phyloP scores from a whole-genome alignment of 2,329 filamentous ascomycete species.

The Blastomyces silverae region DNA sequence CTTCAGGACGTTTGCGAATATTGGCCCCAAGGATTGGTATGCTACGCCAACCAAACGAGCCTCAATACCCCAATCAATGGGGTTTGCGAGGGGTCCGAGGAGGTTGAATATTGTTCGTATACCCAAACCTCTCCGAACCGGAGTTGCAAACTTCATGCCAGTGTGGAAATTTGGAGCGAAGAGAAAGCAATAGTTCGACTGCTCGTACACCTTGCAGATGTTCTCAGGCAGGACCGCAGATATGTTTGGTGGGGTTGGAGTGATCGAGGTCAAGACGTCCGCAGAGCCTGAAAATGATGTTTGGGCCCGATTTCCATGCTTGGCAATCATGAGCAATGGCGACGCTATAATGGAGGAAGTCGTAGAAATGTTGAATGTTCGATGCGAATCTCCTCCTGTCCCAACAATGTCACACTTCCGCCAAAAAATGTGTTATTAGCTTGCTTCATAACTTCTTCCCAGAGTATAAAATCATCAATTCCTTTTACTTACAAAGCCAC shows the following conservation, averaged over 20 bases:
- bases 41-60: conserved; percentile 91
- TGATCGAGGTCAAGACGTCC: conserved; percentile 73
- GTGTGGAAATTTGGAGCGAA: conserved; percentile 96
- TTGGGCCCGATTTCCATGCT: conserved; percentile 93
- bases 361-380: conserved; percentile 97
- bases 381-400: conserved; percentile 91
- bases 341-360: conserved; percentile 90
- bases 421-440: conserved; percentile 5
- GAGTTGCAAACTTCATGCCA: conserved; percentile 82
- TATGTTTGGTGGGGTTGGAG: conserved; percentile 66
- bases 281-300: conserved; percentile 95
- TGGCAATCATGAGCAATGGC: conserved; percentile 74
- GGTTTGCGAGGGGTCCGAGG: conserved; percentile 85
- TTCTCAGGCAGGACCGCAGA: conserved; percentile 64
- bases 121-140: conserved; percentile 78
- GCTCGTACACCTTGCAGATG: conserved; percentile 64
- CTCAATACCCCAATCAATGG: conserved; percentile 75
- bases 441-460: conserved; percentile 5
- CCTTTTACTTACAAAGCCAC: conserved; percentile 67
- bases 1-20: conserved; percentile 78
- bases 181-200: conserved; percentile 87
- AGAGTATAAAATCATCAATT: not conserved
- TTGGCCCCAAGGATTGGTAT: conserved; percentile 73
- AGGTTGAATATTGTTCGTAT: conserved; percentile 98
- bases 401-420: conserved; percentile 86